Base-by-base conservation (phyloP, 2,329 filamentous ascomycete genomes). In the Aphanoascus verrucosus region DNA sequence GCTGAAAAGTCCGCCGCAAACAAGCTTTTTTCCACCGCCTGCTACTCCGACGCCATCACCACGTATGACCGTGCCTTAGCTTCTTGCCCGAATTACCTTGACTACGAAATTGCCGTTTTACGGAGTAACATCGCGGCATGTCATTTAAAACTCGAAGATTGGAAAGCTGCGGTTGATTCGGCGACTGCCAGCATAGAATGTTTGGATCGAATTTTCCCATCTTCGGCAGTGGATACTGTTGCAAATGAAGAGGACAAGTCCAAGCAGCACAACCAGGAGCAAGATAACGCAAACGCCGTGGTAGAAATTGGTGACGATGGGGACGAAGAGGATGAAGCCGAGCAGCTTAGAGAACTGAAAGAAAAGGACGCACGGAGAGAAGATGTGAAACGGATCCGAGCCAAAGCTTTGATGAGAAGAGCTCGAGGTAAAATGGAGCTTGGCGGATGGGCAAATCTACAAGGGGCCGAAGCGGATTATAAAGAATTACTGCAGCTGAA, bases 81-180 rank as follows among this genome's bases (percentile, higher is more conserved):
- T 11, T 79, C 83, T 6, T 90, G 88, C 63, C 91, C 91, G 1
- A 83, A 81, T 59, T 94, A 94, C 66, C 79, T 94, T 23, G 83
- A 91, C 66, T 95, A 88, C 71, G 88, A 95, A 61, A 77, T 91
- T 57, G 88, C 90, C 23, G 87, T 97, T 7, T 76, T 97, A 5
- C 82, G 84, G 55, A 89, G 86, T 66, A 97, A 97, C 72, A 84
- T 96, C 59, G 80, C 91, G 1, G 91, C 90, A 8, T 95, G 89
- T 65, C 82, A 95, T 62, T 68, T 97, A 52, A 94, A 94, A 66
- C 74, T 94, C 2, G 77, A 83, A 56, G 84, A 91, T 57, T 96
- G 89, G 87, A 88, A 90, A 60, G 82, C 87, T 31, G 87, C 88
- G 8, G 78, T 89, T 42, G 83, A 84, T 47, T 77, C 80, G 8